Evolutionary conservation across 805 yeast species (phyloP), one percentile per base, ranked within the genome.

Genomic region (Lipomyces starkeyi): DNA sequence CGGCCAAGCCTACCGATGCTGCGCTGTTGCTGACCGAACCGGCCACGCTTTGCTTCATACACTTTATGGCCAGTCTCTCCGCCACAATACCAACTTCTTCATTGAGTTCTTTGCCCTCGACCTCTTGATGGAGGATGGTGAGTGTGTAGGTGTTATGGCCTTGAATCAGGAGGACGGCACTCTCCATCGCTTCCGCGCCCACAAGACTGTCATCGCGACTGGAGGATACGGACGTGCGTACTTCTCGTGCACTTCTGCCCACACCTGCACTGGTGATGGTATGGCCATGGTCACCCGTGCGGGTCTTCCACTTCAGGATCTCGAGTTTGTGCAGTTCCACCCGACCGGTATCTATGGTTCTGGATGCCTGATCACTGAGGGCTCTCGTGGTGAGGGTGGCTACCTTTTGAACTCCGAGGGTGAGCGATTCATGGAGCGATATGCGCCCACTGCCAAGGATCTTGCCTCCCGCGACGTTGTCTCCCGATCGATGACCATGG

Each of bases 301-400:
- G 64, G 99, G 99, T 71, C 87, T 94, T 80, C 99, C 99, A 68
- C 86, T 94, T 78, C 97, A 94, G 83, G 99, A 94, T 83, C 84
- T 94, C 82, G 99, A 94, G 84, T 94, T 94, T 79, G 93, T 94
- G 71, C 99, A 94, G 84, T 94, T 94, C 92, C 99, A 94, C 82
- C 99, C 99, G 65, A 93, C 98, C 32, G 99, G 99, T 87, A 95
- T 94, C 82, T 94, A 94, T 81, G 99, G 99, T 69, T 92, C 98
- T 54, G 99, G 99, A 73, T 95, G 98, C 85, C 84, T 94, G 84
- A 95, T 95, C 80, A 95, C 99, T 66, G 99, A 95, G 83, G 99
- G 99, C 84, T 97, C 98, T 74, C 91, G 99, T 86, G 99, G 99
- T 87, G 99, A 95, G 85, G 99, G 99, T 88, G 99, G 99, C 73